Conservation (phyloP, 805 yeast species). For the Starmerella stigmatis region DNA sequence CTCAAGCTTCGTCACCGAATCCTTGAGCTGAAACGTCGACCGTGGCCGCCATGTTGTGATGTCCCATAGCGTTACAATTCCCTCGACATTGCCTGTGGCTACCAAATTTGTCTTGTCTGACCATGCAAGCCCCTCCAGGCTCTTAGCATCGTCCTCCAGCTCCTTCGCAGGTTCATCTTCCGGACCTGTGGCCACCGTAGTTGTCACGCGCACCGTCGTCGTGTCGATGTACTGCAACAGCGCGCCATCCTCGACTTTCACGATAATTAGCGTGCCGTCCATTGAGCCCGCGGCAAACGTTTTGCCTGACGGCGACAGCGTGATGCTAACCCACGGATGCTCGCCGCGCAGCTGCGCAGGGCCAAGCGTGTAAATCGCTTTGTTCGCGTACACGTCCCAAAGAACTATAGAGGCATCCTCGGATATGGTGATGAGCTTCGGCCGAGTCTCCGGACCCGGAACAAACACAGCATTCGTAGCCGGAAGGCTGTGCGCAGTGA, state of each 20-base stretch:
- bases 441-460: conserved; percentile 47
- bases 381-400: conserved; percentile 81
- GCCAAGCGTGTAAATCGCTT: conserved; percentile 43
- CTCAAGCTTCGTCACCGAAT: conserved; percentile 69
- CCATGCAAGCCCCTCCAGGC: conserved; percentile 79
- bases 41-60: conserved; percentile 80
- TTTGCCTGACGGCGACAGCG: conserved; percentile 40
- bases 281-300: conserved; percentile 72
- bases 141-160: conserved; percentile 41
- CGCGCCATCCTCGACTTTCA: conserved; percentile 65
- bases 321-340: conserved; percentile 82
- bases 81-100: conserved; percentile 85
- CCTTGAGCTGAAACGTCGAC: conserved; percentile 56
- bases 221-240: conserved; percentile 51
- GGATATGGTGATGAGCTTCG: conserved; percentile 62
- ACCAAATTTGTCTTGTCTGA: conserved; percentile 51
- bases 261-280: conserved; percentile 74
- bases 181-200: conserved; percentile 9
- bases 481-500: conserved; percentile 58
- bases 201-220: conserved; percentile 34
- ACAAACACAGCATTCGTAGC: conserved; percentile 73
- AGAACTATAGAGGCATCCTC: conserved; percentile 79
- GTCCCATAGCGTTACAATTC: conserved; percentile 74
- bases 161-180: conserved; percentile 25
- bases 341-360: conserved; percentile 54